Evolutionary conservation across 2,329 filamentous ascomycete genomes (phyloP).

Genomic region (Fusarium abutilonis): DNA sequence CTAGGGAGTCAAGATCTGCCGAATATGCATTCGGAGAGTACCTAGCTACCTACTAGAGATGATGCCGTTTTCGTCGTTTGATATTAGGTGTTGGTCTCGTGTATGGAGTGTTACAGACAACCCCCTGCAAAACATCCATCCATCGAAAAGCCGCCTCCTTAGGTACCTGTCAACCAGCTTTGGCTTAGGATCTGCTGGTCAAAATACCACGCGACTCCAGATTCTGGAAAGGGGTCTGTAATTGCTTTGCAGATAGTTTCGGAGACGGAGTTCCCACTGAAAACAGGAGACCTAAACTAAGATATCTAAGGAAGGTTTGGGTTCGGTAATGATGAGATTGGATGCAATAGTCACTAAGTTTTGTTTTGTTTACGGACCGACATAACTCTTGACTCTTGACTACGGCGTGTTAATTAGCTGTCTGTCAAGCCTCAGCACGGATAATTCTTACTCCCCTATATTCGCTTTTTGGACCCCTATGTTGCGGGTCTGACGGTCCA

Average conservation of each 20-base stretch:
- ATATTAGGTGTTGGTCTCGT: background rate
- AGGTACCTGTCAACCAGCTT: conserved; percentile 16
- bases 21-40: background rate
- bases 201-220: conserved; percentile 28
- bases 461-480: conserved; percentile 39
- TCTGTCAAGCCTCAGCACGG: background rate
- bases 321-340: conserved; percentile 16
- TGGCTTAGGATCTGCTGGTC: conserved; percentile 28
- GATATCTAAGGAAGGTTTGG: conserved; percentile 1
- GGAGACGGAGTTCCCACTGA: background rate
- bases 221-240: conserved; percentile 23
- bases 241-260: conserved; percentile 13
- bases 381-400: background rate
- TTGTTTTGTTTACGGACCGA: background rate
- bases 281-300: background rate
- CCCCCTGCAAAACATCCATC: conserved; percentile 17
- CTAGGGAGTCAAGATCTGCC: conserved; percentile 3
- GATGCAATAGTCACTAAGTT: background rate
- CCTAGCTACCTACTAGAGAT: no score
- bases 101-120: conserved; percentile 5
- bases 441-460: conserved; percentile 8
- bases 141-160: conserved; percentile 18
- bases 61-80: conserved; percentile 2
- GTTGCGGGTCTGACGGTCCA: conserved; percentile 27
- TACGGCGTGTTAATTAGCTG: background rate